Conservation (phyloP, 1,284 basidiomycete species). For the Ganoderma resinaceum region DNA sequence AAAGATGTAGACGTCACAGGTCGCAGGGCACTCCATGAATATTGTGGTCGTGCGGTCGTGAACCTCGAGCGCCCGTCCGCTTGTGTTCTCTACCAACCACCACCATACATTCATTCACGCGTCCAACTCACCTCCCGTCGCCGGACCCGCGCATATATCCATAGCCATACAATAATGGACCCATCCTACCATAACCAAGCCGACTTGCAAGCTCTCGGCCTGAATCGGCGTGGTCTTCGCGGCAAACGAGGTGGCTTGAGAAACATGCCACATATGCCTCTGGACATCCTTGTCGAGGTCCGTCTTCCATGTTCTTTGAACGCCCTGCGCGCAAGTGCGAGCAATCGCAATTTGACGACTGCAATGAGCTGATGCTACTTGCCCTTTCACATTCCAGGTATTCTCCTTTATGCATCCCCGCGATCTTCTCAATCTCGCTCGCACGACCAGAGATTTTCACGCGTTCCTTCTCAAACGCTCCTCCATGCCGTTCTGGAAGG, state of each 20-base stretch:
- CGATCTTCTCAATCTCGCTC: conserved; percentile 53
- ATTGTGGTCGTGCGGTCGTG: no score
- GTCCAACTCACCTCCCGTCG: neutral
- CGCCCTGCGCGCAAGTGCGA: neutral
- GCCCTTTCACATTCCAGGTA: conserved; percentile 46
- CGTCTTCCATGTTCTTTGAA: neutral
- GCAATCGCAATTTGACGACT: neutral
- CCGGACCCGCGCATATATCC: neutral
- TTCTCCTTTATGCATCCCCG: conserved; percentile 51
- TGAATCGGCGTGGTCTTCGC: conserved; percentile 10
- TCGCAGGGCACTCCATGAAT: no score
- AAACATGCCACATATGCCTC: conserved; percentile 26
- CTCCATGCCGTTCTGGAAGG: conserved; percentile 51
- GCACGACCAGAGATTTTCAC: conserved; percentile 47
- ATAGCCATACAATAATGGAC: neutral
- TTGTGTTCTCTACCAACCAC: neutral
- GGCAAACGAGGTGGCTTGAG: conserved; percentile 19
- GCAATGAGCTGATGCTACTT: neutral
- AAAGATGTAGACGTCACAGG: no score
- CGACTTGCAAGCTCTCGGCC: neutral
- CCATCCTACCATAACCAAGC: neutral
- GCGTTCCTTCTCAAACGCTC: conserved; percentile 45
- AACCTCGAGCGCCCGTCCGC: neutral
- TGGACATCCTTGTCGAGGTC: conserved; percentile 25
- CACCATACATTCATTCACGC: no score